Evolutionary conservation across 306 rosid genomes (phyloP).

Genomic region (Malus domestica): ASM211411v1 NC_041797.1:32805501-32806000

Average conservation of each 20-base stretch:
- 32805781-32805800: not conserved
- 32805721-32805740: not conserved
- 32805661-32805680: slow-evolving; percentile 37
- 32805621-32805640: slow-evolving; percentile 72
- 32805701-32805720: slow-evolving; percentile 8
- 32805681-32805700: slow-evolving; percentile 7
- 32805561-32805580: slow-evolving; percentile 98
- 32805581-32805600: slow-evolving; percentile 86
- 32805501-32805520: slow-evolving; percentile 94
- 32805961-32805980: not conserved
- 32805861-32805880: not conserved
- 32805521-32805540: slow-evolving; percentile 86
- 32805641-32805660: slow-evolving; percentile 62
- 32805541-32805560: slow-evolving; percentile 85
- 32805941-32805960: not conserved
- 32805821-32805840: not conserved
- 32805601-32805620: slow-evolving; percentile 78
- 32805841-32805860: not conserved
- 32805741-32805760: not conserved
- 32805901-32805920: not conserved
- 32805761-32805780: not conserved
- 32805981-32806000: not conserved
- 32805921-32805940: not conserved
- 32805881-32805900: not conserved
- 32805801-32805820: not conserved